Evolutionary conservation across 768 basidiomycete species (phyloP), one percentile per base, ranked within the genome.

Genomic region (Lentinula lateritia): DNA sequence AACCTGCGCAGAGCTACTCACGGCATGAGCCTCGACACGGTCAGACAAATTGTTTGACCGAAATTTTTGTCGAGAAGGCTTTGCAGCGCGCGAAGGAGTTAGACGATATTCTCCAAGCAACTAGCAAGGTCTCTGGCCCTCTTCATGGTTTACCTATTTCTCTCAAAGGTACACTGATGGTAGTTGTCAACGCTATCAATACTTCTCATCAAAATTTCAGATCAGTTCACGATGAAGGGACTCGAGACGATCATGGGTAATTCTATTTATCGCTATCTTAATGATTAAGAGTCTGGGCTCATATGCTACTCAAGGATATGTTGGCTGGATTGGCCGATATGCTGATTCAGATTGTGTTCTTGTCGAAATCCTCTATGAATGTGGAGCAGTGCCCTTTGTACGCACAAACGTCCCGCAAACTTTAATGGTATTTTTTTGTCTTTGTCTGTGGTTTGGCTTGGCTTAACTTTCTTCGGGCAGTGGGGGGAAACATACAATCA

Each of bases 401-500:
- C 83, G 82, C 65, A 91, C 88, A 1, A 90, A 91, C 66, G 72
- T 90, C 18, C 88, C 90, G 0, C 90, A 92, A 69, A 88, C 89
- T 2, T 71, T 91, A 13, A 86, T 90, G 86, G 89, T 85, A 69
- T n/a, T n/a, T 41, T 23, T 8, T n/a, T 50, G 10, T 62, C 9
- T 35, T 35, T 41, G 50, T 20, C 12, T 18, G 8, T 0, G 16
- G 8, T 34, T 28, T 3, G 3, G 10, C 6, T 15, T 52, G 28
- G 23, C 39, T 20, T 23, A 20, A 50, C 6, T 20, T 34, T 28
- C 12, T 23, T 45, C 39, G 13, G 16, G 63, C 65, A 91, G 91
- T 91, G 86, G 82, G 78, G 80, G 1, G 93, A 96, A 70, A 87
- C 90, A 0, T 84, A 78, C 75, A 95, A 95, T 67, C 73, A 85